A percentile compares a stretch with the other conserved stretches of the same genome.
Conservation (phyloP, 257 asterid genomes). For the Solanum pinnatisectum region DNA sequence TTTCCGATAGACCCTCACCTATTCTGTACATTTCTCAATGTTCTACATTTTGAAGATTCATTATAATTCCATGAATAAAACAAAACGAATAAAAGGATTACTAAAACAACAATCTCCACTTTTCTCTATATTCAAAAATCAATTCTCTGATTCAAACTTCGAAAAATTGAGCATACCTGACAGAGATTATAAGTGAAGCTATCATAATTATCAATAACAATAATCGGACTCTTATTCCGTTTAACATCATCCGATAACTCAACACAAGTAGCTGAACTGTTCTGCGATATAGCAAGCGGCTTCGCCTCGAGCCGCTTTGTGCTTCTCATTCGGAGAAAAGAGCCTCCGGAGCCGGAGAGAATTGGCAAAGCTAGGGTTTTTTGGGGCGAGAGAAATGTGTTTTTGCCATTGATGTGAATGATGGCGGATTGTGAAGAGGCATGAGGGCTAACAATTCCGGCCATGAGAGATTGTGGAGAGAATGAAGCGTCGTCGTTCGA, state of each 20-base stretch:
- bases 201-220: constrained; percentile 89
- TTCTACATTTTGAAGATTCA: background rate
- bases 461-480: background rate
- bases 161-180: constrained; percentile 33
- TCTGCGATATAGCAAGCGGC: constrained; percentile 29
- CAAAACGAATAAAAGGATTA: background rate
- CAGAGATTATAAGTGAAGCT: constrained; percentile 97
- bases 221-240: constrained; percentile 25
- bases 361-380: background rate
- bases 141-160: background rate
- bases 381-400: background rate
- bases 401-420: background rate
- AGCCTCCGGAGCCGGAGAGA: background rate
- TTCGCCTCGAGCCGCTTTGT: background rate
- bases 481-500: background rate
- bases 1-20: background rate
- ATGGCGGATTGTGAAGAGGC: background rate
- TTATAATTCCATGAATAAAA: background rate
- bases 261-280: constrained; percentile 13
- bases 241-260: constrained; percentile 6
- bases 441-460: background rate
- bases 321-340: background rate
- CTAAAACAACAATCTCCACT: background rate
- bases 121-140: background rate
- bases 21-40: background rate